Evolutionary conservation across 2,329 filamentous ascomycete species (phyloP), one percentile per base, ranked within the genome.

Genomic region (Alternaria longipes): DNA sequence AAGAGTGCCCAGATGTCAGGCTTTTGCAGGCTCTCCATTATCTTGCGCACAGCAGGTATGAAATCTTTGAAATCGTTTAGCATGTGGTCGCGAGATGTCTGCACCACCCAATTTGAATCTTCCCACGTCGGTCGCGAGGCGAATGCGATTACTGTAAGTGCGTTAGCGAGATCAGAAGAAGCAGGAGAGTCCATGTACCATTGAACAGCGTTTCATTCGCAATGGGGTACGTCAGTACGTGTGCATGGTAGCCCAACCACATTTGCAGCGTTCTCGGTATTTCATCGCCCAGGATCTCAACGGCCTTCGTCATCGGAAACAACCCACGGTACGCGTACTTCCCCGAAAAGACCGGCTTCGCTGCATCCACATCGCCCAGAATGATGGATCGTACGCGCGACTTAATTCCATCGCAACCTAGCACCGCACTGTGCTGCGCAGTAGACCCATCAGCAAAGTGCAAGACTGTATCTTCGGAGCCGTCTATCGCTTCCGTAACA

Each of bases 391-490:
- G 80, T 3, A 85, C 81, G 4, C 80, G 78, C 0, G 85, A 87
- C 71, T 87, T 87, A 68, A 91, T 88, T 0, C 89, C 89, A 74
- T 91, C 89, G 70, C 86, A 89, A 5, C 86, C 88, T 56, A 90
- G 80, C 0, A 88, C 84, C 2, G 81, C 79, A 60, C 79, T 79
- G 32, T 83, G 82, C 26, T 78, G 68, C 1, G 78, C 82, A 0
- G 69, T 75, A 0, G 74, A 80, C 0, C 83, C 83, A 70, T 86
- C 84, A 1, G 74, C 65, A 59, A 86, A 82, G 8, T 73, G 70
- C 32, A 82, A 52, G 0, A 71, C 53, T 0, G 78, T 73, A 38
- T 74, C 66, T 49, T 58, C 67, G 3, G 70, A 73, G 7, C 62
- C 69, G 45, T 74, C 70, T 0, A 66, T 51, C 2, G 68, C 65